Base-by-base conservation (phyloP, 805 yeast genomes). In the Maudiozyma pseudohumilis region DNA sequence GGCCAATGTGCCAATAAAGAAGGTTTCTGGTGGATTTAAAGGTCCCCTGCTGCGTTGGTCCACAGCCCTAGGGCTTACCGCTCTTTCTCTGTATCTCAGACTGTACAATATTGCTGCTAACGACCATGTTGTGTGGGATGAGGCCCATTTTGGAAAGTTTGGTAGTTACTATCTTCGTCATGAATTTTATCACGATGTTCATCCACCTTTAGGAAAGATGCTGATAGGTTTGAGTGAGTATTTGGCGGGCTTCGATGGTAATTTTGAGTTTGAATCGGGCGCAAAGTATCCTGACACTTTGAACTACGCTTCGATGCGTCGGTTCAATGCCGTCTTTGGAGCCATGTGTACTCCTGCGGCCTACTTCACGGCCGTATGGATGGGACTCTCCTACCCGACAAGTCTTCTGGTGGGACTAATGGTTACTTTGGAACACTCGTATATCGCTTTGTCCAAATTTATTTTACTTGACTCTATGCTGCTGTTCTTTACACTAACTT, bases 161-260 rank as follows among this genome's bases (percentile, higher is more conserved):
- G 97, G 96, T 23, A 80, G 95, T 10, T 80, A 85, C 59, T 89
- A 89, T 61, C 67, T 89, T 44, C 78, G 74, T 50, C 92, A 85
- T 49, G 94, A 85, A 52, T 86, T 83, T 57, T 89, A 88, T 60
- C 94, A 85, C 57, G 98, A 89, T 61, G 96, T 89, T 24, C 98
- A 89, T 62, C 98, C 98, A 34, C 98, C 98, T 2, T 66, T 89
- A 50, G 97, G 96, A 17, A 89, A 89, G 61, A 80, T 89, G 81
- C 69, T 92, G 42, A 84, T 86, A 41, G 97, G 94, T 0, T 67
- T 85, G 29, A 78, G 88, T 30, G 96, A 95, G 32, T 85, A 75
- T 58, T 57, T 87, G 42, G 89, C 92, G 28, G 88, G 87, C 12
- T 87, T 79, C 63, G 77, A 87, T 55, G 96, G 97, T 15, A 69